These are phyloP conservation scores for Beauveria varroae DNA, from an alignment of 2,329 filamentous ascomycete genomes.

Conservation along the genomic window DNA sequence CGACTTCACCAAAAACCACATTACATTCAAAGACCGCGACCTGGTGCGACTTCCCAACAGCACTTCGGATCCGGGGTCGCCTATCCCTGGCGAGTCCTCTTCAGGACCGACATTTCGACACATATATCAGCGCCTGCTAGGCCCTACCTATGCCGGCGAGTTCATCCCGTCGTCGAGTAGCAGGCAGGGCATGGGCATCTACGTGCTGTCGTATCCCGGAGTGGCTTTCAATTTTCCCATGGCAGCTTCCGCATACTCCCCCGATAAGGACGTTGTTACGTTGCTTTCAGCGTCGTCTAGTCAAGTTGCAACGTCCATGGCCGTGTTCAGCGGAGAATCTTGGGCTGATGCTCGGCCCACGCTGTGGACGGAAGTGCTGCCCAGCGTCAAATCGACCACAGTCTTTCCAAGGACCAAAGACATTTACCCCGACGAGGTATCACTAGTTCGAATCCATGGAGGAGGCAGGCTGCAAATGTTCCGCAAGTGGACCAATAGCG, in stretches of 20 bases:
- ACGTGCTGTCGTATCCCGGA: conserved; percentile 89
- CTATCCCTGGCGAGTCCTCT: conserved; percentile 25
- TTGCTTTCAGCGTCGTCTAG: conserved; percentile 73
- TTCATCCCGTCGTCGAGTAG: conserved; percentile 60
- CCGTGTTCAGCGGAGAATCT: conserved; percentile 81
- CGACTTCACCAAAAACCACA: conserved; percentile 78
- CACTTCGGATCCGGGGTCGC: conserved; percentile 24
- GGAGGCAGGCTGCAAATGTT: conserved; percentile 72
- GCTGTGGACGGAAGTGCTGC: conserved; percentile 68
- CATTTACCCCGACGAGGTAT: conserved; percentile 79
- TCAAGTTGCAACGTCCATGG: conserved; percentile 75
- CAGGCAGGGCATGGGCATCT: conserved; percentile 57
- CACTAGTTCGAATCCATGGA: conserved; percentile 69
- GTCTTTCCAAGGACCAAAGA: conserved; percentile 67
- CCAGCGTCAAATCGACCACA: conserved; percentile 65
- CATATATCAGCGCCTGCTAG: conserved; percentile 88
- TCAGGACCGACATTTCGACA: conserved; percentile 73
- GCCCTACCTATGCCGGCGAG: conserved; percentile 89
- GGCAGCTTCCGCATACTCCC: conserved; percentile 64
- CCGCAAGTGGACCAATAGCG: conserved; percentile 58
- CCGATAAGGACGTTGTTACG: conserved; percentile 73
- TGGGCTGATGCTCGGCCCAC: conserved; percentile 76
- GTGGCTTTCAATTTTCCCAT: conserved; percentile 89
- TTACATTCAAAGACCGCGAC: conserved; percentile 74
- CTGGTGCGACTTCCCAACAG: conserved; percentile 57